phyloP scores from a whole-genome alignment of 2,329 filamentous ascomycete genomes.

The Penicillium sp. region DNA sequence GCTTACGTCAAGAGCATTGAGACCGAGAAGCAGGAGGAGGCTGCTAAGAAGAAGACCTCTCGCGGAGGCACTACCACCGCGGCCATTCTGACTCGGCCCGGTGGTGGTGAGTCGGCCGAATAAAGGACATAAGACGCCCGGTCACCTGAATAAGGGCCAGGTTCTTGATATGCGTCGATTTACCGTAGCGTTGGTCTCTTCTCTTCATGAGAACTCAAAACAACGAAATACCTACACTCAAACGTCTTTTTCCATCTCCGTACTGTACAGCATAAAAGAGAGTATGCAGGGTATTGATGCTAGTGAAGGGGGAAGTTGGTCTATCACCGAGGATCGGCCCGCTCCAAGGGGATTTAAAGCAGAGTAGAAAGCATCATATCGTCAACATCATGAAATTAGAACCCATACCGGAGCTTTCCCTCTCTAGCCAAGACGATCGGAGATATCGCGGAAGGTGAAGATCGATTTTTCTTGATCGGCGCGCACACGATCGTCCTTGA shows the following conservation, averaged over 20 bases:
- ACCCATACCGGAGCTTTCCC: not conserved
- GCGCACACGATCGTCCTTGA: slow-evolving; percentile 82
- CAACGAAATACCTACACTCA: slow-evolving; percentile 16
- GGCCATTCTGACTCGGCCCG: slow-evolving; percentile 68
- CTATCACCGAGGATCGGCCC: slow-evolving; percentile 4
- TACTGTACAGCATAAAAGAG: slow-evolving; percentile 18
- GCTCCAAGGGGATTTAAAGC: not conserved
- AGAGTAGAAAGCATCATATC: slow-evolving; percentile 25
- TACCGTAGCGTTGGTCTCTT: slow-evolving; percentile 26
- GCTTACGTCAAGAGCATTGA: slow-evolving; percentile 98
- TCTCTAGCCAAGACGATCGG: slow-evolving; percentile 70
- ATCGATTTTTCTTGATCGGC: slow-evolving; percentile 61
- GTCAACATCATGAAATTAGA: slow-evolving; percentile 31
- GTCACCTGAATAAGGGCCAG: slow-evolving; percentile 24
- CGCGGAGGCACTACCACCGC: slow-evolving; percentile 51
- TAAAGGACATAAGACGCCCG: slow-evolving; percentile 14
- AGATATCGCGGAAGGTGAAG: slow-evolving; percentile 73
- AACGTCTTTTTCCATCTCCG: not conserved
- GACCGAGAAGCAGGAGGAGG: slow-evolving; percentile 98
- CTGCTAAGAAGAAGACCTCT: slow-evolving; percentile 91
- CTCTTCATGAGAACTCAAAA: slow-evolving; percentile 24
- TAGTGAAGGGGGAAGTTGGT: slow-evolving; percentile 3
- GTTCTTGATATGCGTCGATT: slow-evolving; percentile 22
- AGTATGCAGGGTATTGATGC: slow-evolving; percentile 19
- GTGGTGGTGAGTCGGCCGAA: slow-evolving; percentile 39